Percentiles rank a stretch among this genome's conserved stretches.
phyloP scores from a whole-genome alignment of 257 asterid species.

The Solanum medicagineum region DNA sequence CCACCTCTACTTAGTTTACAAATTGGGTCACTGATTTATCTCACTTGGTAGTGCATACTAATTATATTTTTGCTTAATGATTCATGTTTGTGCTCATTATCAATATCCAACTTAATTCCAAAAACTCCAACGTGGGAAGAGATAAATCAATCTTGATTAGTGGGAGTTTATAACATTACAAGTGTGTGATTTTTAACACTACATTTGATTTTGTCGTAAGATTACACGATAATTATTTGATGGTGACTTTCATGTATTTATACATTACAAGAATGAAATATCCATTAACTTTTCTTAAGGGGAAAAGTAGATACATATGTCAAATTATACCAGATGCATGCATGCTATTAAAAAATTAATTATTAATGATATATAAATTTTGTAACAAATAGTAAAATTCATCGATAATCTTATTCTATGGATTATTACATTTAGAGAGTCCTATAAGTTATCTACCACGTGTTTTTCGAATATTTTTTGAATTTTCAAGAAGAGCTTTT shows the following conservation, averaged over 20 bases:
- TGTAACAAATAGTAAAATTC: neutral
- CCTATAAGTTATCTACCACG: neutral
- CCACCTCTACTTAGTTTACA: neutral
- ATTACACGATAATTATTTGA: conserved; percentile 5
- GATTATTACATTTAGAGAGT: neutral
- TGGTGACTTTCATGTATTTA: conserved; percentile 6
- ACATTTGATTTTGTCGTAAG: conserved; percentile 9
- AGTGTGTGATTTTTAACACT: neutral
- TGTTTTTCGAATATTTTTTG: neutral
- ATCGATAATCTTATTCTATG: neutral
- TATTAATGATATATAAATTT: neutral
- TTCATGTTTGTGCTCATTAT: neutral
- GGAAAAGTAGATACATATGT: conserved; percentile 8
- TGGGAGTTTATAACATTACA: neutral
- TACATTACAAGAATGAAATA: neutral
- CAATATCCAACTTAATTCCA: neutral
- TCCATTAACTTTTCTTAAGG: conserved; percentile 17
- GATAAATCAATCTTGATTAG: neutral
- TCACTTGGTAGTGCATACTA: neutral
- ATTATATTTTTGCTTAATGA: neutral
- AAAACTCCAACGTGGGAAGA: neutral
- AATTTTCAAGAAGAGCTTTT: neutral
- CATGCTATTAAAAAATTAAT: neutral
- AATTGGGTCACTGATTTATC: neutral
- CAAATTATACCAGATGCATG: neutral